phyloP scores from a whole-genome alignment of 1,139 yeast genomes.

The Spathaspora sp. region DNA sequence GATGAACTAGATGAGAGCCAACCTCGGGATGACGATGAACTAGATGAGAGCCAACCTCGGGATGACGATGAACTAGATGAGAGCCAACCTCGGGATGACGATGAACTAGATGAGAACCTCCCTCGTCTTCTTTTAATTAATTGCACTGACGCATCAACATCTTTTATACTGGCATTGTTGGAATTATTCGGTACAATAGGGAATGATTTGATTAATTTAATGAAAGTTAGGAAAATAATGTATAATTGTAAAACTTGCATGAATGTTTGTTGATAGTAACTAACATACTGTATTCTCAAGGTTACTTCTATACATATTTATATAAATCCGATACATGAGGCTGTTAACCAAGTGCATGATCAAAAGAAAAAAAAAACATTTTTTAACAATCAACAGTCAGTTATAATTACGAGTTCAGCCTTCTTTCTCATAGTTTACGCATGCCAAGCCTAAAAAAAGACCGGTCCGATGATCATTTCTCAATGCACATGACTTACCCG shows the following conservation, averaged over 20 bases:
- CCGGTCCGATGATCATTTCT: no score
- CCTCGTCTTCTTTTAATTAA: neutral
- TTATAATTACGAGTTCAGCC: no score
- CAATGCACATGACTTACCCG: no score
- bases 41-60: no score
- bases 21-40: no score
- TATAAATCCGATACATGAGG: neutral
- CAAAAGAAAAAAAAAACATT: neutral
- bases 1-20: no score
- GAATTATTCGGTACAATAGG: neutral
- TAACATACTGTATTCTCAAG: neutral
- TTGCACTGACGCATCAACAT: neutral
- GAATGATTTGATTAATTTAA: neutral
- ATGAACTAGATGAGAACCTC: neutral
- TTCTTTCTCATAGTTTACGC: no score
- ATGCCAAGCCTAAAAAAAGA: no score
- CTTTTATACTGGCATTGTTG: neutral
- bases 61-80: no score
- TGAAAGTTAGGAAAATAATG: neutral
- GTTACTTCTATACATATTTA: neutral
- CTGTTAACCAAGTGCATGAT: neutral
- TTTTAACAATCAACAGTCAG: no score
- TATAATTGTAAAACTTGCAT: neutral
- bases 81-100: no score
- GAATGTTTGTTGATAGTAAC: neutral